A percentile compares a stretch with the other conserved stretches of the same genome.
Evolutionary conservation across 148 eudicot species (phyloP).

Genomic region (Dysphania ambrosioides): DNA sequence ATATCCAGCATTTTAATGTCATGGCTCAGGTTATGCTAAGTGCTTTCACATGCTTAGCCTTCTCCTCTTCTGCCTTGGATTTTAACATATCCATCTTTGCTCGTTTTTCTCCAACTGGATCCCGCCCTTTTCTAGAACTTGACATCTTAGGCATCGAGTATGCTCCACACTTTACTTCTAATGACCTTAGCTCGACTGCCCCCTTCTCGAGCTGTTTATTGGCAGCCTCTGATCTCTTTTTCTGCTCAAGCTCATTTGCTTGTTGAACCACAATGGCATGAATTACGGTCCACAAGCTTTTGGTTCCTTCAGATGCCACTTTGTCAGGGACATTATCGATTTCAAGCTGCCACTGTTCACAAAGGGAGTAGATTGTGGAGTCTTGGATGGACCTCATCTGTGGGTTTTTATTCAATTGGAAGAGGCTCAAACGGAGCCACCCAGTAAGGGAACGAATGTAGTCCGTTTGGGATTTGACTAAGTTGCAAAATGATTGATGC

Average conservation of each 20-base stretch:
- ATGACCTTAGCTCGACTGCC: constrained; percentile 47
- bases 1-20: constrained; percentile 84
- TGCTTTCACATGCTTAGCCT: constrained; percentile 66
- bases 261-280: constrained; percentile 79
- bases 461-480: constrained; percentile 69
- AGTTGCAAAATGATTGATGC: constrained; percentile 74
- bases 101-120: constrained; percentile 58
- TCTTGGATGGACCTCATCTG: constrained; percentile 48
- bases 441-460: constrained; percentile 75
- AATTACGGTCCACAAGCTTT: constrained; percentile 51
- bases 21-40: constrained; percentile 64
- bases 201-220: constrained; percentile 77
- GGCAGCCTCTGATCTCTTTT: constrained; percentile 61
- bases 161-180: constrained; percentile 57
- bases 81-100: constrained; percentile 57
- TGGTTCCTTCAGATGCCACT: constrained; percentile 87
- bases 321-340: constrained; percentile 74
- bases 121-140: constrained; percentile 31
- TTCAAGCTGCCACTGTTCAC: constrained; percentile 84
- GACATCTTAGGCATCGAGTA: constrained; percentile 42
- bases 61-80: constrained; percentile 80
- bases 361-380: constrained; percentile 75
- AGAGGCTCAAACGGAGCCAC: constrained; percentile 95
- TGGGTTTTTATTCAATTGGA: constrained; percentile 58
- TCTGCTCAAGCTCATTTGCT: constrained; percentile 71